Conservation (phyloP, 2,329 filamentous ascomycete genomes). For the Fusarium vanettenii region DNA sequence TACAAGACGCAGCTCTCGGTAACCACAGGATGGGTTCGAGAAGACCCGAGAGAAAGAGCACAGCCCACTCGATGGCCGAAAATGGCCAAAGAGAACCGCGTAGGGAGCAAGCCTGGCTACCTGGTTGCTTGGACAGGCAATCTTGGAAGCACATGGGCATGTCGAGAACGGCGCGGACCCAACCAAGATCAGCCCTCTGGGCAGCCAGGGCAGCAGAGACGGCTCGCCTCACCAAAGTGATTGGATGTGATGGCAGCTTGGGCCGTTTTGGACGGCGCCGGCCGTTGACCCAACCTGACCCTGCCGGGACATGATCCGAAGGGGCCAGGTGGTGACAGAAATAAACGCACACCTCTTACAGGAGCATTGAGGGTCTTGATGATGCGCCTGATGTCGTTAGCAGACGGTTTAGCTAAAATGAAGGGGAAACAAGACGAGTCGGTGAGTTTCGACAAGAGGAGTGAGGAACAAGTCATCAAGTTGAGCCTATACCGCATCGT, state of each 20-base stretch:
- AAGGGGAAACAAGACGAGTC: background rate
- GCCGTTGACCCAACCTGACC: conserved; percentile 40
- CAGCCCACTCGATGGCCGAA: conserved; percentile 35
- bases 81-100: conserved; percentile 36
- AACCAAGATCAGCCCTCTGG: conserved; percentile 34
- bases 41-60: conserved; percentile 34
- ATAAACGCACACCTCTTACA: conserved; percentile 11
- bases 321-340: conserved; percentile 25
- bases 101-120: conserved; percentile 30
- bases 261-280: conserved; percentile 44
- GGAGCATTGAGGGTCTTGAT: conserved; percentile 4
- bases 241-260: conserved; percentile 38
- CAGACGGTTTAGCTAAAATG: background rate
- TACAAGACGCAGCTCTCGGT: conserved; percentile 25
- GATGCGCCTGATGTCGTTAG: conserved; percentile 11
- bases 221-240: conserved; percentile 42
- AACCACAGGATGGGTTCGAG: conserved; percentile 36
- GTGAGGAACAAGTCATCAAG: background rate
- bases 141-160: conserved; percentile 31
- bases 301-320: conserved; percentile 42
- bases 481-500: background rate
- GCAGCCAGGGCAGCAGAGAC: conserved; percentile 26
- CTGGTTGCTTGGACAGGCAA: conserved; percentile 36
- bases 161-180: conserved; percentile 23
- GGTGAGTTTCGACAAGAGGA: background rate